Evolutionary conservation across 352 stramenopile species (phyloP).

Genomic region (Aphanomyces invadans): DNA sequence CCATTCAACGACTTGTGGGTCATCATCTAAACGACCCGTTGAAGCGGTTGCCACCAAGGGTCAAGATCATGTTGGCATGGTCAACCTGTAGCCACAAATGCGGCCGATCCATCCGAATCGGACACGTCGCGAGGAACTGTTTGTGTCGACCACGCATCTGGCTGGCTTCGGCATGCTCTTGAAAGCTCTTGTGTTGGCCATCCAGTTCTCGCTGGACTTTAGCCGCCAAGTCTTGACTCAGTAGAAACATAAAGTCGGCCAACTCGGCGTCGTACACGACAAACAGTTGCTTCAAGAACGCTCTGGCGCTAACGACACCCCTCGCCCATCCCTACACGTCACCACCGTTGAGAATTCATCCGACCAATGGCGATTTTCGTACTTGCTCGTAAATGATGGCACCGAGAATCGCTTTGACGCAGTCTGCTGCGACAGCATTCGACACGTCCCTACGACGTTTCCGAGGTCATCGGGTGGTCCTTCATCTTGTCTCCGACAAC

Average conservation of each 20-base stretch:
- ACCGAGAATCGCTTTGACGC: conserved; percentile 70
- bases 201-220: conserved; percentile 42
- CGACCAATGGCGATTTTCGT: too few species aligned
- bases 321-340: not conserved
- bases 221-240: conserved; percentile 39
- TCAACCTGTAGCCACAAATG: conserved; percentile 62
- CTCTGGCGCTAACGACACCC: not conserved
- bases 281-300: conserved; percentile 3
- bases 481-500: too few species aligned
- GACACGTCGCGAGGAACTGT: conserved; percentile 41
- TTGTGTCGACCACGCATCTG: conserved; percentile 41
- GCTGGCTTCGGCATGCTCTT: conserved; percentile 41
- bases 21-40: conserved; percentile 27
- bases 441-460: conserved; percentile 46
- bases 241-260: conserved; percentile 3
- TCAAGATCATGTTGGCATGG: too few species aligned
- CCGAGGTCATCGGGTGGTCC: too few species aligned
- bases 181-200: conserved; percentile 45
- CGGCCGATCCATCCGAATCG: conserved; percentile 49
- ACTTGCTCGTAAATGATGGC: conserved; percentile 75
- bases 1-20: conserved; percentile 72
- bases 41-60: not conserved
- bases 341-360: too few species aligned
- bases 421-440: conserved; percentile 74
- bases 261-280: not conserved